Evolutionary conservation across 2,329 filamentous ascomycete species (phyloP).

Genomic region (Curvularia eragrostidis): DNA sequence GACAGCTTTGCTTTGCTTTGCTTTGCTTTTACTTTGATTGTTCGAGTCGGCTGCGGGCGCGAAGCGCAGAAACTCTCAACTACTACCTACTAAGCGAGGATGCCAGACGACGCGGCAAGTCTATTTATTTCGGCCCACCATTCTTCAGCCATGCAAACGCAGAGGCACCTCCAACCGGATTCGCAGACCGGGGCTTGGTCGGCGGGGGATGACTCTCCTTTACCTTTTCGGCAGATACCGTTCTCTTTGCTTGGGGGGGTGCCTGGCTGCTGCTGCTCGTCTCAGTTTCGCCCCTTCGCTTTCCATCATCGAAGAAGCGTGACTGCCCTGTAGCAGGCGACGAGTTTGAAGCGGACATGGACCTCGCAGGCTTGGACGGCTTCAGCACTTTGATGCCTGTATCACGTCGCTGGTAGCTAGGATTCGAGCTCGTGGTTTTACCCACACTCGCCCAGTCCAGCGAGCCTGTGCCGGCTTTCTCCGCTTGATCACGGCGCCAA

Average conservation of each 20-base stretch:
- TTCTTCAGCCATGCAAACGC: slow-evolving; percentile 90
- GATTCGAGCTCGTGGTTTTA: slow-evolving; percentile 62
- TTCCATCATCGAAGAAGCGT: slow-evolving; percentile 59
- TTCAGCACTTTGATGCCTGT: slow-evolving; percentile 91
- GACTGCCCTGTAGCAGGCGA: slow-evolving; percentile 49
- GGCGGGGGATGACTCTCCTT: slow-evolving; percentile 47
- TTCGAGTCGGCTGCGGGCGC: background rate
- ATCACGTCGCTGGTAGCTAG: slow-evolving; percentile 70
- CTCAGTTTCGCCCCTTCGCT: slow-evolving; percentile 43
- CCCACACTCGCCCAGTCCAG: slow-evolving; percentile 64
- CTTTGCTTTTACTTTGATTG: background rate
- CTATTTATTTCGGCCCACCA: slow-evolving; percentile 39
- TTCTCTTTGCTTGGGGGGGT: slow-evolving; percentile 37
- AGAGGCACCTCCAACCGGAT: slow-evolving; percentile 89
- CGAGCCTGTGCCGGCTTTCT: slow-evolving; percentile 42
- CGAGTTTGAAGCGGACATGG: slow-evolving; percentile 47
- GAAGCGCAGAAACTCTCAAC: background rate
- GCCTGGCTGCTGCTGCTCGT: slow-evolving; percentile 12
- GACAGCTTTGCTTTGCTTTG: too few species aligned
- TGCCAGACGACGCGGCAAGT: background rate
- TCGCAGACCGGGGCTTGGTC: slow-evolving; percentile 67
- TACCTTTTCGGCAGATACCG: slow-evolving; percentile 42
- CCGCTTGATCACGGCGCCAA: slow-evolving; percentile 55
- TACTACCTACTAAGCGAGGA: slow-evolving; percentile 1
- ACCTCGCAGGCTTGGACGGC: slow-evolving; percentile 70